Evolutionary conservation across 371 early-diverging fungal species (phyloP).

Genomic region (Mortierella sp.): DNA sequence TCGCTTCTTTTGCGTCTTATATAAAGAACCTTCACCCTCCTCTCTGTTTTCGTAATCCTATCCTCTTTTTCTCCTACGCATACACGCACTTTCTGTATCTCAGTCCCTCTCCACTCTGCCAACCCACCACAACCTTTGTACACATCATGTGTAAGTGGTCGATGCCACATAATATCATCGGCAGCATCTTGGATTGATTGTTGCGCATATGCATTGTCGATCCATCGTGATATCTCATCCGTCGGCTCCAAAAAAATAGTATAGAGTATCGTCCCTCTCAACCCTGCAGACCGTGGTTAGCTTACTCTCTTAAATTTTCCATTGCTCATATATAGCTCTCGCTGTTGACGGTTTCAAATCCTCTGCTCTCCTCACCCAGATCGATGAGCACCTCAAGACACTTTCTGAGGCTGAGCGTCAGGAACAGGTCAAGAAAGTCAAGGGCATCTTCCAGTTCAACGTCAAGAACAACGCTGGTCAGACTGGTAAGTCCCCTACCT

Average conservation of each 20-base stretch:
- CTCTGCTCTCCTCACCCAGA: slow-evolving; percentile 41
- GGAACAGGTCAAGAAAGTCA: slow-evolving; percentile 67
- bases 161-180: neutral
- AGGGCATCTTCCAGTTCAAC: slow-evolving; percentile 89
- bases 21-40: slow-evolving; percentile 5
- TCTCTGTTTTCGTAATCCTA: neutral
- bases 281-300: too few relatives aligned
- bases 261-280: too few relatives aligned
- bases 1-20: neutral
- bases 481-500: slow-evolving; percentile 55
- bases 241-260: too few relatives aligned
- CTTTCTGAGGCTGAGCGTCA: slow-evolving; percentile 51
- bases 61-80: too few relatives aligned
- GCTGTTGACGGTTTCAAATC: slow-evolving; percentile 45
- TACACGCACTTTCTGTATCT: neutral
- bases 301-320: too few relatives aligned
- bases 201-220: too few relatives aligned
- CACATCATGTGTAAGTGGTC: slow-evolving; percentile 30
- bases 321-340: slow-evolving; percentile 11
- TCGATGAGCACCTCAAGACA: slow-evolving; percentile 39
- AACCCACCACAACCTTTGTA: neutral
- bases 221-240: too few relatives aligned
- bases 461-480: slow-evolving; percentile 70
- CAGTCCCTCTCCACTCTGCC: neutral
- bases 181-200: too few relatives aligned